Evolutionary conservation across 495 filamentous ascomycete species (phyloP).

Genomic region (Copromyces sp.): DNA sequence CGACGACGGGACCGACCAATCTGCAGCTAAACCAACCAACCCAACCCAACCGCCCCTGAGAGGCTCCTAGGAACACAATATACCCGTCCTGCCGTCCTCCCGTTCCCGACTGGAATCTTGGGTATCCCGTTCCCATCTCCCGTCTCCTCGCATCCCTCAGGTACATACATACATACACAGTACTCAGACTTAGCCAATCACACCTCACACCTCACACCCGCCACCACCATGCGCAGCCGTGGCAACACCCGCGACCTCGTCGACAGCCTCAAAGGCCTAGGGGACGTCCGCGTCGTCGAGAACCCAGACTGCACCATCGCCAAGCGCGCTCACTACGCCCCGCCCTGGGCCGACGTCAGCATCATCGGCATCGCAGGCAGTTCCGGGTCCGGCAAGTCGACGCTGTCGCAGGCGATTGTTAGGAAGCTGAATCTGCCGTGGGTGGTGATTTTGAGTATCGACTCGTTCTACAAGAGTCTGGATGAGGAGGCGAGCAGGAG

Average conservation of each 20-base stretch:
- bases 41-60: background rate
- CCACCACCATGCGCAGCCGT: background rate
- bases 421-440: slow-evolving; percentile 83
- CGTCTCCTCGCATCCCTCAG: background rate
- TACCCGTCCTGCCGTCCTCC: background rate
- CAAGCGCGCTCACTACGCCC: slow-evolving; percentile 62
- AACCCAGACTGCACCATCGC: slow-evolving; percentile 26
- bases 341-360: slow-evolving; percentile 86
- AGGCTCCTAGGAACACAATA: background rate
- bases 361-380: slow-evolving; percentile 96
- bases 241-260: background rate
- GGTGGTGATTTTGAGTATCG: slow-evolving; percentile 96
- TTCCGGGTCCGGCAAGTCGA: slow-evolving; percentile 97
- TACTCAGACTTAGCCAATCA: background rate
- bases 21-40: background rate
- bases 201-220: background rate
- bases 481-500: slow-evolving; percentile 57
- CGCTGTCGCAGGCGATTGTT: slow-evolving; percentile 84
- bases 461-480: slow-evolving; percentile 91
- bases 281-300: slow-evolving; percentile 4
- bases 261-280: background rate
- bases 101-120: background rate
- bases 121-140: background rate
- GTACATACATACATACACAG: too few species aligned
- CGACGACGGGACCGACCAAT: background rate